Evolutionary conservation across 345 rosid species (phyloP).

Genomic region (Microthlaspi erraticum): DNA sequence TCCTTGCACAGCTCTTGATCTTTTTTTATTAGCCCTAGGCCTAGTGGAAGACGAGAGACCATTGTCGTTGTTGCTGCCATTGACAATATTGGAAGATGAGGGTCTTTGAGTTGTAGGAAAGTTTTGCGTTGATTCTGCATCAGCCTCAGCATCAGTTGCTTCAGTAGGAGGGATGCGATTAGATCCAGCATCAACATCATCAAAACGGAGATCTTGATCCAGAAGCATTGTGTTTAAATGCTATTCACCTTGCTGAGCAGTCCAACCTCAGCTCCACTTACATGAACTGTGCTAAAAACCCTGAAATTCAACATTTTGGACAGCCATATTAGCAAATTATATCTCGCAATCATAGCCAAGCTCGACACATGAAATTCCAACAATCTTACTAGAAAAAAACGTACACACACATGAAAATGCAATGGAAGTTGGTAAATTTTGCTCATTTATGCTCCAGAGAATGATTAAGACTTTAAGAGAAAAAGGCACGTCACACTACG

Average conservation of each 20-base stretch:
- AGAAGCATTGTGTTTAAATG: background rate
- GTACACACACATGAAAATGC: background rate
- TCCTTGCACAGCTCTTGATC: background rate
- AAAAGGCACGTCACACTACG: background rate
- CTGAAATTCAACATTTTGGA: conserved; percentile 24
- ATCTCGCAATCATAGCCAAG: background rate
- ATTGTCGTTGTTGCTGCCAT: too few relatives aligned
- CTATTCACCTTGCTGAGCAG: background rate
- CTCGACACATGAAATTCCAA: background rate
- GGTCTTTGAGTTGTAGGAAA: too few relatives aligned
- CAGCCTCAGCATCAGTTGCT: background rate
- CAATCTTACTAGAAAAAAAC: too few relatives aligned
- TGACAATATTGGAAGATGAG: too few relatives aligned
- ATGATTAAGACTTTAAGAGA: background rate
- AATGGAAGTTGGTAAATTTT: background rate
- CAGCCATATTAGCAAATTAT: background rate
- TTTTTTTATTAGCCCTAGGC: background rate
- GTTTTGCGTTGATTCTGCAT: too few relatives aligned
- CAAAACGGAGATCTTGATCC: too few relatives aligned
- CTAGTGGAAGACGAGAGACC: background rate
- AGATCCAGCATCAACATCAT: background rate
- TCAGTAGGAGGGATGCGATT: background rate
- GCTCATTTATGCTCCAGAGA: background rate
- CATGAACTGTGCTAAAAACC: background rate
- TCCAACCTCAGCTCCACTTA: conserved; percentile 20